A percentile compares a stretch with the other conserved stretches of the same genome.
phyloP scores from a whole-genome alignment of 2,329 filamentous ascomycete species.

The Alternaria infectoria region DNA sequence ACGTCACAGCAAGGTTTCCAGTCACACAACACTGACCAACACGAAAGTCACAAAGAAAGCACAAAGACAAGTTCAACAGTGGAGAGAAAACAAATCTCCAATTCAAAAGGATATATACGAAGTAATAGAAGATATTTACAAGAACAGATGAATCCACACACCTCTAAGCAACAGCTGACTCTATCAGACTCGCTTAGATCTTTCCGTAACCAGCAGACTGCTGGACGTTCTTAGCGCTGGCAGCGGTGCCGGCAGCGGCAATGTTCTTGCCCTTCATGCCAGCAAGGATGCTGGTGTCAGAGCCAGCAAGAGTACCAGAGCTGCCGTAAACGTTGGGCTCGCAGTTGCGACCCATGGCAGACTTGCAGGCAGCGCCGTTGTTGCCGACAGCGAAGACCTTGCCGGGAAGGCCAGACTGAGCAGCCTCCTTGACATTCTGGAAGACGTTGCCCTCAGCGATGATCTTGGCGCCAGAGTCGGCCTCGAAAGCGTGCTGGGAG shows the following conservation, averaged over 20 bases:
- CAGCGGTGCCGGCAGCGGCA: slow-evolving; percentile 50
- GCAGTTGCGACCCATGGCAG: slow-evolving; percentile 58
- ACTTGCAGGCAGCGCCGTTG: slow-evolving; percentile 52
- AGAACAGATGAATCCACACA: not conserved
- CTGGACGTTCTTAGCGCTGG: slow-evolving; percentile 25
- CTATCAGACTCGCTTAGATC: slow-evolving; percentile 16
- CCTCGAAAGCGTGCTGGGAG: slow-evolving; percentile 64
- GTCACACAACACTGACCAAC: not conserved
- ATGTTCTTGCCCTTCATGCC: slow-evolving; percentile 62
- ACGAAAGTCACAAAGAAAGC: not conserved
- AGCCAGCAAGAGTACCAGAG: slow-evolving; percentile 34
- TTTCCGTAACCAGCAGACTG: slow-evolving; percentile 31
- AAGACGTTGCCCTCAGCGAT: slow-evolving; percentile 66
- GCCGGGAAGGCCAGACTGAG: slow-evolving; percentile 52
- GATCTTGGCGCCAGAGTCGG: slow-evolving; percentile 48
- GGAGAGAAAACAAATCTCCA: not conserved
- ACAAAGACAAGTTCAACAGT: not conserved
- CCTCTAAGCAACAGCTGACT: not conserved
- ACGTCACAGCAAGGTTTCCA: not conserved
- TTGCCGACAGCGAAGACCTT: slow-evolving; percentile 48
- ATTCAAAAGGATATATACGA: not conserved
- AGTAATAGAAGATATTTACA: not conserved
- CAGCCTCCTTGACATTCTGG: slow-evolving; percentile 57
- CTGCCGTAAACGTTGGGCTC: slow-evolving; percentile 53
- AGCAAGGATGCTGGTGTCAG: slow-evolving; percentile 57